Evolutionary conservation across 352 stramenopile species (phyloP).

Genomic region (Phytophthora fragariae): DNA sequence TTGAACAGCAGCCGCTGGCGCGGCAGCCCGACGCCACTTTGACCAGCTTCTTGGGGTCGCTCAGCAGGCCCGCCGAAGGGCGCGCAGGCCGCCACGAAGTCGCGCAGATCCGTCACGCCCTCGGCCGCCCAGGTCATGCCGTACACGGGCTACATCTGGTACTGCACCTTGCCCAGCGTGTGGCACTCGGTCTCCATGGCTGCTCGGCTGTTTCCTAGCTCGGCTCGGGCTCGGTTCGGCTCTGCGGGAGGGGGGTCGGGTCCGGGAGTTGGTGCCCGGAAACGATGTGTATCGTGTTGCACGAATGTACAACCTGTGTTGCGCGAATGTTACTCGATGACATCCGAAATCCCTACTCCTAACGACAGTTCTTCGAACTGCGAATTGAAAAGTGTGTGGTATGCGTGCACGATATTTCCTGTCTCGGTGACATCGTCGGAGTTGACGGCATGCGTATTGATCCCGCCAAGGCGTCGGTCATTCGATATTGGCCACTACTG

Average conservation of each 20-base stretch:
- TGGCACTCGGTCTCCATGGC: constrained; percentile 85
- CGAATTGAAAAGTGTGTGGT: background rate
- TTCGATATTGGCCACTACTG: constrained; percentile 16
- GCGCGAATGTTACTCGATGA: too few species aligned
- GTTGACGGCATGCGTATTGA: constrained; percentile 15
- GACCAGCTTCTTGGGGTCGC: constrained; percentile 79
- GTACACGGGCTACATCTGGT: constrained; percentile 86
- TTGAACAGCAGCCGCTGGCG: constrained; percentile 80
- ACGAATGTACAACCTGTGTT: too few species aligned
- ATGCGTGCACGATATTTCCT: background rate
- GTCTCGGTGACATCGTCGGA: background rate
- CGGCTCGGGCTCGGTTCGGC: too few species aligned
- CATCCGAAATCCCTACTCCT: too few species aligned
- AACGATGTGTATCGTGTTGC: background rate
- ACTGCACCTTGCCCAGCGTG: constrained; percentile 87
- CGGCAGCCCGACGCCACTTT: constrained; percentile 66
- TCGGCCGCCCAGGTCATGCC: constrained; percentile 64
- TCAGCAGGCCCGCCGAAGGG: constrained; percentile 80
- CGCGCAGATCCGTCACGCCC: constrained; percentile 67
- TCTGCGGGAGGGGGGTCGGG: too few species aligned
- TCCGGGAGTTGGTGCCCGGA: background rate
- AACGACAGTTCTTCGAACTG: too few species aligned
- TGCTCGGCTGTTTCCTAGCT: background rate
- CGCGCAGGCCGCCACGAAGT: constrained; percentile 65
- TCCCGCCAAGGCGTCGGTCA: background rate